Conservation (phyloP, 192 early-diverging fungal species). For the Backusella circina region DNA sequence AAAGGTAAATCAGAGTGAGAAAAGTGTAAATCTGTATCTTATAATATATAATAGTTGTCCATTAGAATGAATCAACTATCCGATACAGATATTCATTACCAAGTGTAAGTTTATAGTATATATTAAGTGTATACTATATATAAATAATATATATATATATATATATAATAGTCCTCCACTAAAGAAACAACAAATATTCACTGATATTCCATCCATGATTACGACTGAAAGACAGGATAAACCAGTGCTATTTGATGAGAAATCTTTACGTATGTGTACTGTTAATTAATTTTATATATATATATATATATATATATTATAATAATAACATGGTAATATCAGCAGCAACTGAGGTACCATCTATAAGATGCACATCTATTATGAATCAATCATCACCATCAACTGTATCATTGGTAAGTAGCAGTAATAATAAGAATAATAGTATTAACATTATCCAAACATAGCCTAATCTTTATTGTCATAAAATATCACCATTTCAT, state of each 20-base stretch:
- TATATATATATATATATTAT: not conserved
- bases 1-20: too few relatives aligned
- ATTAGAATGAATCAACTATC: constrained; percentile 32
- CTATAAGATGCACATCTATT: not conserved
- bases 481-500: not conserved
- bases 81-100: constrained; percentile 16
- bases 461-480: not conserved
- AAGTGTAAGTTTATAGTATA: constrained; percentile 38
- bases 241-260: not conserved
- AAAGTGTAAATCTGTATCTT: too few relatives aligned
- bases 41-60: constrained; percentile 17
- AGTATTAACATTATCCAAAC: not conserved
- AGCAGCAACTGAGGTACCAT: not conserved
- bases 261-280: not conserved
- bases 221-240: constrained; percentile 23
- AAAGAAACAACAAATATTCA: constrained; percentile 36
- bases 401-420: constrained; percentile 17
- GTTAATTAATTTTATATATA: too few relatives aligned
- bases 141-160: too few relatives aligned
- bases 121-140: too few relatives aligned
- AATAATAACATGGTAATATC: not conserved
- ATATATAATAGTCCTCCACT: constrained; percentile 24
- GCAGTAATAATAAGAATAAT: not conserved
- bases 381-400: constrained; percentile 25
- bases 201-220: constrained; percentile 33